Evolutionary conservation across 2,329 filamentous ascomycete genomes (phyloP).

Genomic region (Aspergillus proliferans): DNA sequence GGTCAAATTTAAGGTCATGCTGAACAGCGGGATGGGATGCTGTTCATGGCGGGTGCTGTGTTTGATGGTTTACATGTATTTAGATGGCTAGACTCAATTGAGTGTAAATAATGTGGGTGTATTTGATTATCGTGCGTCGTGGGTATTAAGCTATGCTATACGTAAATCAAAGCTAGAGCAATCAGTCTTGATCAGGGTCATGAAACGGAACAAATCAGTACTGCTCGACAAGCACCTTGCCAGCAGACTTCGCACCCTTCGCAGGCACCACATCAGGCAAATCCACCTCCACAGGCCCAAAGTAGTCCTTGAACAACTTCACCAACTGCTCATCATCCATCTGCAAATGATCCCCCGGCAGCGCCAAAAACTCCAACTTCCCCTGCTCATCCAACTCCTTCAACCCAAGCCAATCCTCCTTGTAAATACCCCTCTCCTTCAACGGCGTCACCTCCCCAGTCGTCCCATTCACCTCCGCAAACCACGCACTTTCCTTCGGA

Average conservation of each 20-base stretch:
- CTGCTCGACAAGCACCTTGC: conserved; percentile 6
- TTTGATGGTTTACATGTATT: too few relatives aligned
- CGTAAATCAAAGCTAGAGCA: too few relatives aligned
- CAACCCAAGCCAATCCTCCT: conserved; percentile 89
- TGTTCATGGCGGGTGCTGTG: too few relatives aligned
- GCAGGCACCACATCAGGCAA: neutral
- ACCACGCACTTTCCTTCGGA: conserved; percentile 88
- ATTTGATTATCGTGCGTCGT: too few relatives aligned
- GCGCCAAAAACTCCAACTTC: conserved; percentile 66
- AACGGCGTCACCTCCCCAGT: conserved; percentile 58
- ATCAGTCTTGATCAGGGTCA: too few relatives aligned
- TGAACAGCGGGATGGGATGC: too few relatives aligned
- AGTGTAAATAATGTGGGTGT: too few relatives aligned
- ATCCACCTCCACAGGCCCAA: conserved; percentile 25
- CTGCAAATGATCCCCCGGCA: conserved; percentile 77
- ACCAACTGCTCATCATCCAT: conserved; percentile 61
- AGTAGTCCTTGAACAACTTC: conserved; percentile 55
- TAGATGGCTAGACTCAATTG: too few relatives aligned
- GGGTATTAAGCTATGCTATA: too few relatives aligned
- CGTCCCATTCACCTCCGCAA: conserved; percentile 73
- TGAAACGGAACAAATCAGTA: too few relatives aligned
- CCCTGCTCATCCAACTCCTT: conserved; percentile 71
- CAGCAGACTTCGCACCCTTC: neutral
- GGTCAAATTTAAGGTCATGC: too few relatives aligned
- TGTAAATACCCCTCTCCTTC: conserved; percentile 66